A percentile compares a stretch with the other conserved stretches of the same genome.
phyloP scores from a whole-genome alignment of 1,284 basidiomycete genomes.

The Xerocomus subilludens region DNA sequence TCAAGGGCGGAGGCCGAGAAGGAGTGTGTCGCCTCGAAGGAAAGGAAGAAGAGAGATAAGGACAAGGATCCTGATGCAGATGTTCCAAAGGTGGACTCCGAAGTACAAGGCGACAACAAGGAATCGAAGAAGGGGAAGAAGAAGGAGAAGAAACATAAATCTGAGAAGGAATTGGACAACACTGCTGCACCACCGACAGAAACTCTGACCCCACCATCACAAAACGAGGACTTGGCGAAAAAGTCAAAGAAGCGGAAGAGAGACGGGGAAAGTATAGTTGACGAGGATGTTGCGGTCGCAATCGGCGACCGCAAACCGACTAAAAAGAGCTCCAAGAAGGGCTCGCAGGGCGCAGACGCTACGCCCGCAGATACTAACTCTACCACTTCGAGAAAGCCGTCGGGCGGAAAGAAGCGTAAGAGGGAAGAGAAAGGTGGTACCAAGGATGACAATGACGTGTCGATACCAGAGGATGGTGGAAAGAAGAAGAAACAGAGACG shows the following conservation, averaged over 20 bases:
- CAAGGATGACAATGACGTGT: too few relatives aligned
- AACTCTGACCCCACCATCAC: neutral
- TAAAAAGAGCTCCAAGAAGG: slow-evolving; percentile 43
- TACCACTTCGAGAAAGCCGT: neutral
- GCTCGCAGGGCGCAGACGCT: neutral
- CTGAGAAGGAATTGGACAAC: slow-evolving; percentile 13
- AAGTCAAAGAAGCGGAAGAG: slow-evolving; percentile 45
- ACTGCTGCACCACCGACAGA: neutral
- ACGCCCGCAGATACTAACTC: neutral
- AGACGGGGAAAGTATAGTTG: slow-evolving; percentile 26
- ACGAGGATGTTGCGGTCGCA: slow-evolving; percentile 17
- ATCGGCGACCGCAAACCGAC: slow-evolving; percentile 48
- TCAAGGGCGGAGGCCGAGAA: slow-evolving; percentile 15
- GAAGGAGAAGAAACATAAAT: slow-evolving; percentile 27
- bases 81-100: too few relatives aligned
- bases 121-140: too few relatives aligned
- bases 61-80: too few relatives aligned
- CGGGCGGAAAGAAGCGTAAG: slow-evolving; percentile 39
- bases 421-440: slow-evolving; percentile 26
- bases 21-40: slow-evolving; percentile 16
- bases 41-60: slow-evolving; percentile 27
- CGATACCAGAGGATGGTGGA: slow-evolving; percentile 34
- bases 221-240: slow-evolving; percentile 22
- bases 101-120: too few relatives aligned
- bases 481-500: slow-evolving; percentile 43